Percentiles rank a stretch among this genome's conserved stretches.
Conservation (phyloP, 2,329 filamentous ascomycete species). For the Chaetomium sp. region DNA sequence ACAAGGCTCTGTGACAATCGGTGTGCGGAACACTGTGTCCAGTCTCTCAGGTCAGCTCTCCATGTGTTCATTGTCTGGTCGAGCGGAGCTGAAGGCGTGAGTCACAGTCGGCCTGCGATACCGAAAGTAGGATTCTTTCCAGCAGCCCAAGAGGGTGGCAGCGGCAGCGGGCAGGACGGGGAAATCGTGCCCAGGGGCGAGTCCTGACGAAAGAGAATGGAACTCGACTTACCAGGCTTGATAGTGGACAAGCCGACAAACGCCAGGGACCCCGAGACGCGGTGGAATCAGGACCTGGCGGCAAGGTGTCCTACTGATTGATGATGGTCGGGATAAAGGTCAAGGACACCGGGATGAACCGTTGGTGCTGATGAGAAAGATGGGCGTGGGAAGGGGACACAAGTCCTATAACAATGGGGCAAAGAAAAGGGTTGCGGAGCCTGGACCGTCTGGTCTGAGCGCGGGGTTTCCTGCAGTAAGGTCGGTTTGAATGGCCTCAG, state of each 20-base stretch:
- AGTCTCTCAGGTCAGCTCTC: conserved; percentile 33
- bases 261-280: conserved; percentile 19
- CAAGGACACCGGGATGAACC: conserved; percentile 5
- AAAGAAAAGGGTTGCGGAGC: conserved; percentile 5
- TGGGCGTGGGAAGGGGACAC: conserved; percentile 25
- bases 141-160: conserved; percentile 15
- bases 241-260: background rate
- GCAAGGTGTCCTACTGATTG: background rate
- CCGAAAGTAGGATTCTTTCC: conserved; percentile 25
- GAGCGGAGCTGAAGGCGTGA: conserved; percentile 29
- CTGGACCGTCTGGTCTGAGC: conserved; percentile 22
- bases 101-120: conserved; percentile 33
- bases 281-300: conserved; percentile 24
- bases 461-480: conserved; percentile 9
- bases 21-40: conserved; percentile 29
- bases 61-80: conserved; percentile 31
- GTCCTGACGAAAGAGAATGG: background rate
- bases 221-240: conserved; percentile 12
- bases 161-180: background rate
- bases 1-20: conserved; percentile 28
- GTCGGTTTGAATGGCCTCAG: conserved; percentile 31
- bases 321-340: background rate
- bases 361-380: conserved; percentile 19
- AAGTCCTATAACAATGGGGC: conserved; percentile 28
- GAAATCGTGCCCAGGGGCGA: background rate